Percentiles rank a stretch among this genome's conserved stretches.
These are phyloP conservation scores for Colletotrichum truncatum DNA, from an alignment of 2,329 filamentous ascomycete species.

Conservation along the genomic window DNA sequence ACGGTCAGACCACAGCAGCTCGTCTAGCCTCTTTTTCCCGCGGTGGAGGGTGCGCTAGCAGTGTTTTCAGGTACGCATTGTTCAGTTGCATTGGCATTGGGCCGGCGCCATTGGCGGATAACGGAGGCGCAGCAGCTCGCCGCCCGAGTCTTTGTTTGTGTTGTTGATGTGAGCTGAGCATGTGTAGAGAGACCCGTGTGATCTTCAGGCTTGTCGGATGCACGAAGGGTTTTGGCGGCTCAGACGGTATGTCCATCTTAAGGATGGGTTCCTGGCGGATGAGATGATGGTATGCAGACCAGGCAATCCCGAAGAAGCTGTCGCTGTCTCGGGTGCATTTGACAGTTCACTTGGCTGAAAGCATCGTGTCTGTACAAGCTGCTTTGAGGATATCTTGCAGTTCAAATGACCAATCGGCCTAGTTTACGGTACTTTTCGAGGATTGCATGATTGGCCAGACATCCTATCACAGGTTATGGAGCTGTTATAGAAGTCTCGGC, in stretches of 20 bases:
- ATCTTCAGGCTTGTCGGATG: background rate
- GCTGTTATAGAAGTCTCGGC: too few species aligned
- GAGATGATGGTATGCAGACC: background rate
- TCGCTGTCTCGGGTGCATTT: background rate
- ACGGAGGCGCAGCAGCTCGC: conserved; percentile 15
- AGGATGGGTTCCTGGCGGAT: background rate
- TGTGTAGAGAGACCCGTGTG: background rate
- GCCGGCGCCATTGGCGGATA: conserved; percentile 12
- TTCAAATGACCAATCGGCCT: too few species aligned
- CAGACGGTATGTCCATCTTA: background rate
- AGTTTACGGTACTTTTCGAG: too few species aligned
- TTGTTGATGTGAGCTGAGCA: background rate
- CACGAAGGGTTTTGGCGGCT: background rate
- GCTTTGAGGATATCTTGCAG: background rate
- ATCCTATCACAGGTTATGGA: too few species aligned
- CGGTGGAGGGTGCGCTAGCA: background rate
- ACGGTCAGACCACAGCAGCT: background rate
- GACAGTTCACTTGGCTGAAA: background rate
- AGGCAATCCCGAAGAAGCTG: background rate
- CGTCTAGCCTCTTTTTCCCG: background rate
- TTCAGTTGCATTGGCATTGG: conserved; percentile 1
- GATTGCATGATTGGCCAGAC: too few species aligned
- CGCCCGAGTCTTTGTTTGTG: background rate
- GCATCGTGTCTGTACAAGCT: background rate
- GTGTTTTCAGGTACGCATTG: conserved; percentile 18